Evolutionary conservation across 805 yeast genomes (phyloP).

Genomic region (Komagataella mondaviorum): DNA sequence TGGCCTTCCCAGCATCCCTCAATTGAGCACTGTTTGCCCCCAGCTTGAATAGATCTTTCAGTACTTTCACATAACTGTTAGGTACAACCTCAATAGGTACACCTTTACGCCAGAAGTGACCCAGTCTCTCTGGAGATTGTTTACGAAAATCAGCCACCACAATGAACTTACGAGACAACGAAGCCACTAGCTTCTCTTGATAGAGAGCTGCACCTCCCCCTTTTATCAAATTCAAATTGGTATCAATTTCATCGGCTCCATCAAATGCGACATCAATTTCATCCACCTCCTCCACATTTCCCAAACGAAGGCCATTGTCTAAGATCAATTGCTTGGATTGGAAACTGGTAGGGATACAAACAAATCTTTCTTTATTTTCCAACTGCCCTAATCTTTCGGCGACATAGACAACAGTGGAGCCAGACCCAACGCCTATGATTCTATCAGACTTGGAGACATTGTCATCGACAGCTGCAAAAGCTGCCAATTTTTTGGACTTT

Average conservation of each 20-base stretch:
- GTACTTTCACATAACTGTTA: constrained; percentile 66
- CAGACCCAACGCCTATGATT: constrained; percentile 90
- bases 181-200: constrained; percentile 91
- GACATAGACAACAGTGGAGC: constrained; percentile 93
- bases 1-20: constrained; percentile 80
- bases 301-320: constrained; percentile 66
- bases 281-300: constrained; percentile 74
- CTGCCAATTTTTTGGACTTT: constrained; percentile 77
- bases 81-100: constrained; percentile 96
- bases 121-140: constrained; percentile 52
- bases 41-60: constrained; percentile 40
- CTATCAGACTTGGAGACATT: constrained; percentile 56
- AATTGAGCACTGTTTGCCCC: constrained; percentile 54
- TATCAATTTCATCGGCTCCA: constrained; percentile 96
- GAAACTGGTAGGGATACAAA: constrained; percentile 93
- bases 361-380: constrained; percentile 35
- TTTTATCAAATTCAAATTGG: constrained; percentile 70
- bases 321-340: constrained; percentile 81
- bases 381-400: constrained; percentile 86
- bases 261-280: constrained; percentile 87
- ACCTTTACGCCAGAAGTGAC: constrained; percentile 77
- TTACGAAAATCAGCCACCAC: constrained; percentile 91
- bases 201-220: constrained; percentile 98
- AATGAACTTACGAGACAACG: constrained; percentile 60
- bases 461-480: constrained; percentile 85